Percentiles rank a stretch among this genome's conserved stretches.
Conservation (phyloP, 345 rosid species). For the Corchorus olitorius region DNA sequence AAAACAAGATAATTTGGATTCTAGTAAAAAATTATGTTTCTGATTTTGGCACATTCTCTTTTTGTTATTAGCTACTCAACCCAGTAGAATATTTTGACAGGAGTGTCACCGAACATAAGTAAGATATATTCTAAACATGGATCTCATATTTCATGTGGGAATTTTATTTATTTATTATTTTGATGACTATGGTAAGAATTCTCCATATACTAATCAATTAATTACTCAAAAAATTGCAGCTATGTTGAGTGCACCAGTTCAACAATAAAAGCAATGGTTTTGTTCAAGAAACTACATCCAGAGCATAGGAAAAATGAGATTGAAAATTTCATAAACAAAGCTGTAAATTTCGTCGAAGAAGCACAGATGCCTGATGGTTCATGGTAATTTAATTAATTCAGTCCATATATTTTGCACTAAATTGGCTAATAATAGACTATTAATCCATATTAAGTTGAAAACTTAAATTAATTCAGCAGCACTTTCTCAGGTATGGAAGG, state of each 20-base stretch:
- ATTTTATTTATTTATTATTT: no score
- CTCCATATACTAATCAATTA: no score
- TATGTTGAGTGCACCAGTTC: slow-evolving; percentile 61
- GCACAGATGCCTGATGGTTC: slow-evolving; percentile 58
- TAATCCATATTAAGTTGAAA: no score
- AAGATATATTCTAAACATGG: not conserved
- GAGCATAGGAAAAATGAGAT: slow-evolving; percentile 50
- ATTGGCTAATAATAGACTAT: no score
- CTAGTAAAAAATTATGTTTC: not conserved
- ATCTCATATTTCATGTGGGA: no score
- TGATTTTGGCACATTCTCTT: not conserved
- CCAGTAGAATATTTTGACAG: slow-evolving; percentile 59
- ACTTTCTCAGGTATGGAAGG: slow-evolving; percentile 44
- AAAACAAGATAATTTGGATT: not conserved
- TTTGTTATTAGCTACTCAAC: slow-evolving; percentile 46
- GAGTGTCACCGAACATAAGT: slow-evolving; percentile 47
- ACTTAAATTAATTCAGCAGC: no score
- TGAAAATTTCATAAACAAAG: slow-evolving; percentile 44
- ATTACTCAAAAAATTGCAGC: no score
- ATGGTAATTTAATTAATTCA: slow-evolving; percentile 40
- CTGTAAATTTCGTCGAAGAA: slow-evolving; percentile 41
- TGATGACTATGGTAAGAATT: no score
- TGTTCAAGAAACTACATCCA: slow-evolving; percentile 51
- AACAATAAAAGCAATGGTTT: slow-evolving; percentile 37
- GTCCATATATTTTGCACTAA: no score